A percentile compares a stretch with the other conserved stretches of the same genome.
Conservation (phyloP, 2,329 filamentous ascomycete species). For the Sporothrix inflata region DNA sequence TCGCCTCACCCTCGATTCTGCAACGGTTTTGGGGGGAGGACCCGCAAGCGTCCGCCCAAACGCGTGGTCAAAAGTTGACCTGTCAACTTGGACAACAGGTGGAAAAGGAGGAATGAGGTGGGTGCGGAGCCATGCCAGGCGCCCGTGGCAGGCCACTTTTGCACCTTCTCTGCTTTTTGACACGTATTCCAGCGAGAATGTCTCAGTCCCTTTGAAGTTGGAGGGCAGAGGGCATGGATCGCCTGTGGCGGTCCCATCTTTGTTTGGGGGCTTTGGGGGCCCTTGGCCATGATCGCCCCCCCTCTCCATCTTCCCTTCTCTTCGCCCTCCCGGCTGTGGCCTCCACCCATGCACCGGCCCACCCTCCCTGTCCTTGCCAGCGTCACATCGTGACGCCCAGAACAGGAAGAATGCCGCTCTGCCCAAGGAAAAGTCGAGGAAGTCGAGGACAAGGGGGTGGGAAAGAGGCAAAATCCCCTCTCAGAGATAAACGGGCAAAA, state of each 20-base stretch:
- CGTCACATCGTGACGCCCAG: slow-evolving; percentile 25
- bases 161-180: not conserved
- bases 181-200: slow-evolving; percentile 12
- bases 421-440: not conserved
- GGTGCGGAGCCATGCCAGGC: not conserved
- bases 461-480: not conserved
- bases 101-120: not conserved
- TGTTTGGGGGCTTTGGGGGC: not conserved
- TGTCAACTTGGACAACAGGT: not conserved
- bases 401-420: slow-evolving; percentile 23
- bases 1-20: not conserved
- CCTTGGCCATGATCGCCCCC: not conserved
- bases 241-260: not conserved
- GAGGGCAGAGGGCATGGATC: not conserved
- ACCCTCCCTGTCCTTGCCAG: not conserved
- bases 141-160: not conserved
- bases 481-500: not conserved
- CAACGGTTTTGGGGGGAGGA: slow-evolving; percentile 8
- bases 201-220: slow-evolving; percentile 4
- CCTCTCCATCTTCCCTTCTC: too few relatives aligned
- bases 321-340: not conserved
- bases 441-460: not conserved
- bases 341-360: not conserved
- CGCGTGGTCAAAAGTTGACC: slow-evolving; percentile 15
- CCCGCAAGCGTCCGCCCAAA: not conserved